phyloP scores from a whole-genome alignment of 148 eudicot genomes.

The Persicaria tinctoria region DNA sequence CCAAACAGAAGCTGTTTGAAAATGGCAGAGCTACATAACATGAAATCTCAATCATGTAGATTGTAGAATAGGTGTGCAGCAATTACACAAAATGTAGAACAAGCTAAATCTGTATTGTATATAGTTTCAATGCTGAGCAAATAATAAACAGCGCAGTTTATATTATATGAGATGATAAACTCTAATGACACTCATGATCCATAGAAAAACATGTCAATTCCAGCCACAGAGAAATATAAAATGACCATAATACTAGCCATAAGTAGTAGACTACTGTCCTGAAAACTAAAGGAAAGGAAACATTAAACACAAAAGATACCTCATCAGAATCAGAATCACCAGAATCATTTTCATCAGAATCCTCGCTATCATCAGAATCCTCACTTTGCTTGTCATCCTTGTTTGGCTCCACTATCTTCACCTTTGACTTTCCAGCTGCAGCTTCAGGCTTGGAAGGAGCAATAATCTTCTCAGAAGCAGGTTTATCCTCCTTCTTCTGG shows the following conservation, averaged over 20 bases:
- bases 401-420: constrained; percentile 46
- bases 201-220: neutral
- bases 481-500: constrained; percentile 21
- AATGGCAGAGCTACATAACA: too few species aligned
- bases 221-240: neutral
- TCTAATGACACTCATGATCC: neutral
- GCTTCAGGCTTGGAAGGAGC: constrained; percentile 23
- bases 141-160: neutral
- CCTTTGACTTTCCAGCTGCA: constrained; percentile 43
- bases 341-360: constrained; percentile 25
- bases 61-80: neutral
- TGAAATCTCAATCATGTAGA: neutral
- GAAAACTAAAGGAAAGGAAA: neutral
- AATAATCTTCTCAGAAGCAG: constrained; percentile 25
- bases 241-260: neutral
- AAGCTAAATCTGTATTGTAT: neutral
- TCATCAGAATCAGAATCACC: constrained; percentile 17
- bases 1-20: too few species aligned
- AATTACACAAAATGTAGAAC: neutral
- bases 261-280: neutral
- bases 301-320: constrained; percentile 22
- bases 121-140: neutral
- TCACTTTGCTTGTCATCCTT: constrained; percentile 30
- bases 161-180: neutral
- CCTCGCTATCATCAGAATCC: constrained; percentile 31